Evolutionary conservation across 192 early-diverging fungal species (phyloP), one percentile per base, ranked within the genome.

Genomic region (Diversispora epigaea): DNA sequence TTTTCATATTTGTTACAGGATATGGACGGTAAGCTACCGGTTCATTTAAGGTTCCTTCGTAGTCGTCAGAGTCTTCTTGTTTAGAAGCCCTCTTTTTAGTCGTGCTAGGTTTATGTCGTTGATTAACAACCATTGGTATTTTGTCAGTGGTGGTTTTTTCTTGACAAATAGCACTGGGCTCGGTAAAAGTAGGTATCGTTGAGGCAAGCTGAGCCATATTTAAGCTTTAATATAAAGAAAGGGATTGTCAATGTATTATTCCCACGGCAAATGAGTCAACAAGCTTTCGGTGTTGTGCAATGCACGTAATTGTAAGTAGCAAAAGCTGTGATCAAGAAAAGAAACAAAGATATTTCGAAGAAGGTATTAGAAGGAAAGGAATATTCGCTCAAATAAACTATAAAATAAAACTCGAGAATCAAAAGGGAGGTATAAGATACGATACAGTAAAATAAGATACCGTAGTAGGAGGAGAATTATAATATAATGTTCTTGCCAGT

Each of bases 1-100:
- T 80, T 67, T 84, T 80, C 76, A 83, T 75, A 56, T 52, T 71
- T 10, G 68, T 41, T 56, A 8, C 52, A 40, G 54, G 14, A 56
- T 71, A 39, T 9, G 68, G 68, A 14, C 52, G 47, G 39, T 71
- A 71, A 45, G 62, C 62, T 40, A 41, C 62, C 17, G 62, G 62
- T 64, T 64, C 62, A 64, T 64, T 64, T 17, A 41, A 41, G 62
- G 11, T 41, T 7, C 62, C 40, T 9, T 64, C 62, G 41, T 64
- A 32, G 25, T 64, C 62, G 41, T 64, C 62, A 8, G 62, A 64
- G 17, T 41, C 62, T 64, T 64, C 39, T n/a, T 64, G 62, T 64
- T 64, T 64, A 9, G 41, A n/a, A 44, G 62, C 8, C 41, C 62
- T 64, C 41, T 64, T 64, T 40, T 64, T 64, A n/a, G 41, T 64